Evolutionary conservation across 1,284 basidiomycete species (phyloP), one percentile per base, ranked within the genome.

Genomic region (Wolfiporia cocos): DNA sequence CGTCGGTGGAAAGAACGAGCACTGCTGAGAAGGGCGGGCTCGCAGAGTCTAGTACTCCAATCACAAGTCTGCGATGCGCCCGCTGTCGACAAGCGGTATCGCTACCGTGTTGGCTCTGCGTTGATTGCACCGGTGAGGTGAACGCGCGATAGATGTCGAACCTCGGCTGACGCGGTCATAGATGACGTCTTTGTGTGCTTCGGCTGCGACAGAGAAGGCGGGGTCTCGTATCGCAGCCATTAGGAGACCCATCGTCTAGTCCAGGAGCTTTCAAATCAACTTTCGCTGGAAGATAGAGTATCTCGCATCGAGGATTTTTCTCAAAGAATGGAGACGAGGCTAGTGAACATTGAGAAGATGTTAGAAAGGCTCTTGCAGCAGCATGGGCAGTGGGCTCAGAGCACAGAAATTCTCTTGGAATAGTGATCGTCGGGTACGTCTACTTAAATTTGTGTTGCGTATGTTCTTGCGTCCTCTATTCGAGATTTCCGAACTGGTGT

Each of bases 101-200:
- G 5, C 40, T 49, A 22, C 52, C 52, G 1, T 52, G 46, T 24
- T 54, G 53, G 50, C 39, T 49, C 20, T 57, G 54, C 30, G 32
- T 42, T 3, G 35, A 44, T n/a, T 57, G 54, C 32, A 11, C 23
- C 28, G 54, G 55, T 57, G 19, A 28, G 49, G 17, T 18, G 17
- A 12, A 18, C 32, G 7, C 10, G 10, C 7, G 10, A 34, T 7
- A 7, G 32, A 17, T 17, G 32, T n/a, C n/a, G n/a, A n/a, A n/a
- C 7, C 7, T 34, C 17, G 7, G 7, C 10, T 34, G 17, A 34
- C 7, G 17, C 17, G 32, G 10, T 9, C 12, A 9, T 20, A 36
- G 34, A 36, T 36, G 5, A 15, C 5, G 34, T 36, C 10, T 36
- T 36, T 21, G 15, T 36, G 7, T 36, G 34, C 15, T 7, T 20